A percentile compares a stretch with the other conserved stretches of the same genome.
These are phyloP conservation scores for Danielia oregonensis DNA, from an alignment of 805 yeast genomes.

Conservation along the genomic window DNA sequence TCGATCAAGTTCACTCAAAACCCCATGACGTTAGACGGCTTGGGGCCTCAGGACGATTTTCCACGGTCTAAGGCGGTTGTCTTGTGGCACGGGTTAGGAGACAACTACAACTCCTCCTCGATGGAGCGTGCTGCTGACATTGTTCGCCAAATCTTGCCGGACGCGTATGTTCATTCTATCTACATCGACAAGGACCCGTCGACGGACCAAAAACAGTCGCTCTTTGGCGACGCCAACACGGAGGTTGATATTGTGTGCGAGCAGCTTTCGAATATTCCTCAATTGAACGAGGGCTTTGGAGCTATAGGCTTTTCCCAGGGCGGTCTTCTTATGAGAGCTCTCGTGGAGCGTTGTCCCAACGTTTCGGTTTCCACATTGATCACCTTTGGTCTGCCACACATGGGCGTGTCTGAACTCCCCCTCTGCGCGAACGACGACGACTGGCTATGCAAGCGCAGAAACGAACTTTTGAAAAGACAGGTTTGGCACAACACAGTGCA, in stretches of 20 bases:
- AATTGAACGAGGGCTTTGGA: conserved; percentile 55
- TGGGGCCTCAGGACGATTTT: background rate
- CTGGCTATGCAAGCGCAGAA: conserved; percentile 57
- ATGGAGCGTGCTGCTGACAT: conserved; percentile 45
- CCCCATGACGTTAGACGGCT: too few relatives aligned
- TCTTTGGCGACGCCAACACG: conserved; percentile 56
- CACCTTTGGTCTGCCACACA: conserved; percentile 81
- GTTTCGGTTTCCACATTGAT: conserved; percentile 46
- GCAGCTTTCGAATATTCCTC: conserved; percentile 43
- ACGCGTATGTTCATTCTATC: conserved; percentile 50
- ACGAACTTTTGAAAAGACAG: conserved; percentile 52
- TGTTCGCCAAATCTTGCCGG: conserved; percentile 46
- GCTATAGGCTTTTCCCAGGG: conserved; percentile 83
- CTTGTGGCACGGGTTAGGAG: conserved; percentile 86
- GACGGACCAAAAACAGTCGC: conserved; percentile 50
- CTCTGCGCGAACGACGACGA: conserved; percentile 46
- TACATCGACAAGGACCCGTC: conserved; percentile 45
- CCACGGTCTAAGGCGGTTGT: conserved; percentile 46
- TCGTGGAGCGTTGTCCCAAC: conserved; percentile 53
- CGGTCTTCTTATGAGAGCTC: conserved; percentile 70
- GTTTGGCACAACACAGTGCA: conserved; percentile 61
- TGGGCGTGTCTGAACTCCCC: conserved; percentile 70
- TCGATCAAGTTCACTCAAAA: background rate
- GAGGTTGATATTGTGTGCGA: conserved; percentile 56
- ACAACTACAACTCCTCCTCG: conserved; percentile 59